These are phyloP conservation scores for Elaphomyces granulatus DNA, from an alignment of 495 filamentous ascomycete species.

Conservation along the genomic window DNA sequence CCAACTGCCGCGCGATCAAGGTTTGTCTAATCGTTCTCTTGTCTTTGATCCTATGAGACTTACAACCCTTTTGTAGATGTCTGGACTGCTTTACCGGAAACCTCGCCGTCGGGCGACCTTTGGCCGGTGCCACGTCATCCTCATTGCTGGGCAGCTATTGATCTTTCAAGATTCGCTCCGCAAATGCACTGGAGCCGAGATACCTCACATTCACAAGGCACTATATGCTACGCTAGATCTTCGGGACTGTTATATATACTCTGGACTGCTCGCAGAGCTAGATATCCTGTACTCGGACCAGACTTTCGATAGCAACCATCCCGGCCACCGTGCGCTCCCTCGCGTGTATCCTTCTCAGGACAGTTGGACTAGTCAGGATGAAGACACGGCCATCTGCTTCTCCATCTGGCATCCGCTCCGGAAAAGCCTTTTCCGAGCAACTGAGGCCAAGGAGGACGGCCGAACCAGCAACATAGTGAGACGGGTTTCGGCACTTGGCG, in stretches of 20 bases:
- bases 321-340: slow-evolving; percentile 49
- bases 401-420: slow-evolving; percentile 55
- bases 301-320: slow-evolving; percentile 54
- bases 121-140: slow-evolving; percentile 45
- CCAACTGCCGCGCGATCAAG: slow-evolving; percentile 50
- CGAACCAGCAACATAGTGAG: slow-evolving; percentile 28
- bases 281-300: slow-evolving; percentile 56
- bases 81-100: slow-evolving; percentile 52
- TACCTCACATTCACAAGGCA: slow-evolving; percentile 50
- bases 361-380: slow-evolving; percentile 51
- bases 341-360: slow-evolving; percentile 48
- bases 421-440: slow-evolving; percentile 43
- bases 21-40: slow-evolving; percentile 14
- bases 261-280: slow-evolving; percentile 48
- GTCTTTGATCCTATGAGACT: slow-evolving; percentile 1
- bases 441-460: slow-evolving; percentile 31
- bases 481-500: slow-evolving; percentile 43
- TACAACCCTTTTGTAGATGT: slow-evolving; percentile 28
- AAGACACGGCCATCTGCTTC: slow-evolving; percentile 58
- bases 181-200: slow-evolving; percentile 38
- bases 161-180: slow-evolving; percentile 50
- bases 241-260: slow-evolving; percentile 59
- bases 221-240: slow-evolving; percentile 45
- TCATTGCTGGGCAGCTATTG: slow-evolving; percentile 47
- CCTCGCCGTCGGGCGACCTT: slow-evolving; percentile 51